Conservation (phyloP, 78 protist species). For the Dictyostelium capitatum region DNA sequence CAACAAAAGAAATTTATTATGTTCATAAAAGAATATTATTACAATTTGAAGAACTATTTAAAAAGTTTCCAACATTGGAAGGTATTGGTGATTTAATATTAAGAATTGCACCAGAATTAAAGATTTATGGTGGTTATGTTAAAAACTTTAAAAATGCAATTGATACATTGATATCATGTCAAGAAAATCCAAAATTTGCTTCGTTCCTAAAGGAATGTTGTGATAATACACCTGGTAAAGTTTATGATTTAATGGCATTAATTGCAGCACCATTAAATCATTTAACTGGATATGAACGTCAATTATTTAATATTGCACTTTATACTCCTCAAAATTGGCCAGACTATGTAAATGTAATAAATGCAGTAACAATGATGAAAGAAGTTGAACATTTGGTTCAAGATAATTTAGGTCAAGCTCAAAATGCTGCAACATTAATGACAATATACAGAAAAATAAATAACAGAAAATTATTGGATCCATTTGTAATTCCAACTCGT, state of each 20-base stretch:
- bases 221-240: slow-evolving; percentile 64
- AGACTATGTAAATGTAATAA: slow-evolving; percentile 59
- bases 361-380: slow-evolving; percentile 75
- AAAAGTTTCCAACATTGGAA: slow-evolving; percentile 57
- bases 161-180: slow-evolving; percentile 47
- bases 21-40: slow-evolving; percentile 39
- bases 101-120: slow-evolving; percentile 63
- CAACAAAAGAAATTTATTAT: slow-evolving; percentile 48
- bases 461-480: slow-evolving; percentile 64
- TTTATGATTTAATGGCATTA: slow-evolving; percentile 65
- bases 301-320: slow-evolving; percentile 34
- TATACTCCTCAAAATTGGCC: slow-evolving; percentile 70
- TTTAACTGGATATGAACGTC: slow-evolving; percentile 65
- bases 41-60: slow-evolving; percentile 57
- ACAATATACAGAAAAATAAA: slow-evolving; percentile 63
- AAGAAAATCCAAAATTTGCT: slow-evolving; percentile 50
- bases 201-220: slow-evolving; percentile 34
- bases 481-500: slow-evolving; percentile 72
- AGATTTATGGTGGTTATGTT: slow-evolving; percentile 72
- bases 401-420: slow-evolving; percentile 67
- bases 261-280: slow-evolving; percentile 73
- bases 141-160: slow-evolving; percentile 79
- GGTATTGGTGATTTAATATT: slow-evolving; percentile 71
- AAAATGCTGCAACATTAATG: slow-evolving; percentile 57
- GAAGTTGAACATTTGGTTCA: slow-evolving; percentile 63